These are phyloP conservation scores for Seiridium unicorne DNA, from an alignment of 2,329 filamentous ascomycete genomes.

Conservation along the genomic window DNA sequence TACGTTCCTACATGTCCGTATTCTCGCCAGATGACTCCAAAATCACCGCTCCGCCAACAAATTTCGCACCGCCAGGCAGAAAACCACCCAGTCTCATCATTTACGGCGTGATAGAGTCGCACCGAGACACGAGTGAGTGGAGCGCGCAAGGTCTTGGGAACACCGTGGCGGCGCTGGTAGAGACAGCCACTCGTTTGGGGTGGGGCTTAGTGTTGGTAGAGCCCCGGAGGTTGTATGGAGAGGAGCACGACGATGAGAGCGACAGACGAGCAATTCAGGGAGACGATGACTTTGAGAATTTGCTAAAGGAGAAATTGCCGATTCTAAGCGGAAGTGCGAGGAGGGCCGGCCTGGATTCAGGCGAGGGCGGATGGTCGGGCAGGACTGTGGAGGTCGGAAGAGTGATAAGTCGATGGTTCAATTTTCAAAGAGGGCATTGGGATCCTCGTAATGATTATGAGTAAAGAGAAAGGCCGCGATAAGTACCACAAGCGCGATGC, in stretches of 20 bases:
- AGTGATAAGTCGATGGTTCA: constrained; percentile 67
- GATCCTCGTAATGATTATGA: constrained; percentile 14
- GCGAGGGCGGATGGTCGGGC: constrained; percentile 55
- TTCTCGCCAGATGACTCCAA: constrained; percentile 39
- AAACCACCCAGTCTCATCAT: constrained; percentile 51
- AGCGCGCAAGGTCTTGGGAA: constrained; percentile 70
- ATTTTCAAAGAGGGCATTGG: constrained; percentile 41
- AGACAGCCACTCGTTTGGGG: constrained; percentile 49
- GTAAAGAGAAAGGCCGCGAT: background rate
- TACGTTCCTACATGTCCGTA: constrained; percentile 72
- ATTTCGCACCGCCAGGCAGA: constrained; percentile 3
- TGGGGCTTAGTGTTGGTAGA: constrained; percentile 49
- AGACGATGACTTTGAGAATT: constrained; percentile 22
- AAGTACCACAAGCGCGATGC: background rate
- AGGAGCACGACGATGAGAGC: constrained; percentile 21
- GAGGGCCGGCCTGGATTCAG: constrained; percentile 36
- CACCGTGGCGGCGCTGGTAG: constrained; percentile 61
- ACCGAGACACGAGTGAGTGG: constrained; percentile 69
- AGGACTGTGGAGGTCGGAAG: constrained; percentile 55
- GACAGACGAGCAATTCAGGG: background rate
- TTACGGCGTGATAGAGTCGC: constrained; percentile 64
- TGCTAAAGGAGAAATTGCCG: constrained; percentile 55
- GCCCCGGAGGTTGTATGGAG: constrained; percentile 22
- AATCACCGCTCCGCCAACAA: constrained; percentile 34
- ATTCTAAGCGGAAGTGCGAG: constrained; percentile 58